These are phyloP conservation scores for Ophiostoma perfectum DNA, from an alignment of 2,329 filamentous ascomycete species.

Conservation along the genomic window DNA sequence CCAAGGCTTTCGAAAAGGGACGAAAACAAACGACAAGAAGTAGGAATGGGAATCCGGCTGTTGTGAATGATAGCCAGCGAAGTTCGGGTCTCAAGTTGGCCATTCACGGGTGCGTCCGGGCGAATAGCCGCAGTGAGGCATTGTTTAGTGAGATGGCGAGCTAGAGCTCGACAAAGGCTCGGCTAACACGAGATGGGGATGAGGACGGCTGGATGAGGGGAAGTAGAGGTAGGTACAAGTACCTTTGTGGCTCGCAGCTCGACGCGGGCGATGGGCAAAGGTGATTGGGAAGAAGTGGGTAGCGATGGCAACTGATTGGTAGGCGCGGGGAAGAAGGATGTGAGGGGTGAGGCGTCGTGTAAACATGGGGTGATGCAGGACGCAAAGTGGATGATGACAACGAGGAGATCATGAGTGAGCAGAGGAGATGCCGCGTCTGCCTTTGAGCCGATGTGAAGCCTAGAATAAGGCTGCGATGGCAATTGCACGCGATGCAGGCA, in stretches of 20 bases:
- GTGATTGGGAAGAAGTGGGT: conserved; percentile 9
- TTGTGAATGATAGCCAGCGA: background rate
- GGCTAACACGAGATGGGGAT: conserved; percentile 2
- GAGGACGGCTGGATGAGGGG: conserved; percentile 8
- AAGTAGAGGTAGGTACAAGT: conserved; percentile 4
- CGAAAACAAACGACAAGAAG: conserved; percentile 9
- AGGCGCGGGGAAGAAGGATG: background rate
- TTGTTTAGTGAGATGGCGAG: background rate
- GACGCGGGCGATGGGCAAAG: conserved; percentile 4
- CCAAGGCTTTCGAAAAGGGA: background rate
- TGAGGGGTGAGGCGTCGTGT: background rate
- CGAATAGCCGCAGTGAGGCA: conserved; percentile 4
- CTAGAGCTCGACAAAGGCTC: conserved; percentile 9
- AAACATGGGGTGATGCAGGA: background rate
- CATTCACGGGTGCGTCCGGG: conserved; percentile 16
- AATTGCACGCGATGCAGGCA: conserved; percentile 5
- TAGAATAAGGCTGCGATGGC: background rate
- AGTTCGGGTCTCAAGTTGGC: conserved; percentile 6
- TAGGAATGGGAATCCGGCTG: background rate
- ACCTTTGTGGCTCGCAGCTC: background rate
- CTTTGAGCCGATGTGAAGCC: conserved; percentile 2
- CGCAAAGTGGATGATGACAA: background rate
- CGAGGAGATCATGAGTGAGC: background rate
- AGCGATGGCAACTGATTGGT: background rate
- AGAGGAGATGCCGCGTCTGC: background rate